Conservation (phyloP, 75 land plant genomes). For the Sequoiadendron giganteum region DNA sequence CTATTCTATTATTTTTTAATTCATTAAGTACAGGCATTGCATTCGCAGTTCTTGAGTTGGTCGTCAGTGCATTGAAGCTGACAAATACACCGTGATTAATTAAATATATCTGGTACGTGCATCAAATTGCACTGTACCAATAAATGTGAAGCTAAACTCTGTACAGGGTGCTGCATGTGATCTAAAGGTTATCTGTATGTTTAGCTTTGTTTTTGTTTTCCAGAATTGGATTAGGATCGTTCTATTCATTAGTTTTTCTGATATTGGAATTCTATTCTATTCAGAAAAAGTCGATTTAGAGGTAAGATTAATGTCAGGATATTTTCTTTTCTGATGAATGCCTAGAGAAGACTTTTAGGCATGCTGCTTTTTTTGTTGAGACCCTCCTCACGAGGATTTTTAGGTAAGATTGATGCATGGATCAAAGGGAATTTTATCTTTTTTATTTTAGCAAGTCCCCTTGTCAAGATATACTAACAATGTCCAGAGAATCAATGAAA, state of each 20-base stretch:
- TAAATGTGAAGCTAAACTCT: background rate
- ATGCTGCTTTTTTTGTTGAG: background rate
- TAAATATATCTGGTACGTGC: background rate
- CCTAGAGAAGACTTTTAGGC: background rate
- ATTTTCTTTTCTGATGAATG: background rate
- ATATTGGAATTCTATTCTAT: background rate
- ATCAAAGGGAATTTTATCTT: background rate
- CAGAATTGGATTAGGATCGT: background rate
- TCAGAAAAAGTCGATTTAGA: background rate
- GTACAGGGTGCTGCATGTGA: background rate
- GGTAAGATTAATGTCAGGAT: background rate
- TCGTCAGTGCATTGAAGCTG: conserved; percentile 7
- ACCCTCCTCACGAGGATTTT: background rate
- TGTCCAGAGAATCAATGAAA: background rate
- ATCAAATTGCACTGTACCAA: background rate
- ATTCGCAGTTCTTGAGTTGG: background rate
- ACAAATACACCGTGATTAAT: background rate
- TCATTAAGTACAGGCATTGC: conserved; percentile 3
- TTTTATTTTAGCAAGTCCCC: background rate
- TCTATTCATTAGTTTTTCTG: conserved; percentile 1
- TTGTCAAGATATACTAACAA: background rate
- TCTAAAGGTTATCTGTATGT: background rate
- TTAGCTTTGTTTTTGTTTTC: background rate
- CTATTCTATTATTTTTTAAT: background rate
- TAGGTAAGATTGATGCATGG: background rate